phyloP scores from a whole-genome alignment of 768 basidiomycete genomes.

The Rickenella mellea region DNA sequence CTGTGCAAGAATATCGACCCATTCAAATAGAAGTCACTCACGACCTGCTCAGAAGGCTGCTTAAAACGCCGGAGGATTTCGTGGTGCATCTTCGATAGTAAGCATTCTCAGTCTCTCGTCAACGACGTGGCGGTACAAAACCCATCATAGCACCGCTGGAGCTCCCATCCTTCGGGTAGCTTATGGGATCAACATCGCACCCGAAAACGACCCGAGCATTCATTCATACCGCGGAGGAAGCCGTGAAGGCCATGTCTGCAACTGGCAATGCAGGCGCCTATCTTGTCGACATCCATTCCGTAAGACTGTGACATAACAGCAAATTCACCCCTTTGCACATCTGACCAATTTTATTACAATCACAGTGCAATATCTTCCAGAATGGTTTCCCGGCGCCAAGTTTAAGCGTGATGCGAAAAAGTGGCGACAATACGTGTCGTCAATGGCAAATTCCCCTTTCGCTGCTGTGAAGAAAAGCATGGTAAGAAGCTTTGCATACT shows the following conservation, averaged over 20 bases:
- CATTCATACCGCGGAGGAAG: slow-evolving; percentile 18
- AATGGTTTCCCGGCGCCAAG: slow-evolving; percentile 32
- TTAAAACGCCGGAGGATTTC: slow-evolving; percentile 17
- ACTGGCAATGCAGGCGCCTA: slow-evolving; percentile 17
- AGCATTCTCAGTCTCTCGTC: not conserved
- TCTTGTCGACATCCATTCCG: slow-evolving; percentile 23
- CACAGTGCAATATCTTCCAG: slow-evolving; percentile 29
- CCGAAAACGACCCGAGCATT: slow-evolving; percentile 19
- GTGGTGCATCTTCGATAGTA: slow-evolving; percentile 17
- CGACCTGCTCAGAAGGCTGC: slow-evolving; percentile 15
- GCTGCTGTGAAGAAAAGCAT: not conserved
- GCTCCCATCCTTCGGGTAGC: slow-evolving; percentile 21
- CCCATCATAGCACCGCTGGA: slow-evolving; percentile 19
- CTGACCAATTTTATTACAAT: no score
- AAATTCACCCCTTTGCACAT: no score
- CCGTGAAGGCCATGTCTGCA: slow-evolving; percentile 13
- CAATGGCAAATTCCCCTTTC: slow-evolving; percentile 7
- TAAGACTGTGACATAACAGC: no score
- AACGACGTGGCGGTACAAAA: not conserved
- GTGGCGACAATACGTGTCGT: not conserved
- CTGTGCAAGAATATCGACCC: slow-evolving; percentile 11
- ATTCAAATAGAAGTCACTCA: slow-evolving; percentile 17
- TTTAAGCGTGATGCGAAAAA: slow-evolving; percentile 25
- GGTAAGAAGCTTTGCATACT: no score
- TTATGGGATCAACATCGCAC: slow-evolving; percentile 20